A percentile compares a stretch with the other conserved stretches of the same genome.
phyloP scores from a whole-genome alignment of 2,329 filamentous ascomycete genomes.

The Exophiala phaeomuriformis region DNA sequence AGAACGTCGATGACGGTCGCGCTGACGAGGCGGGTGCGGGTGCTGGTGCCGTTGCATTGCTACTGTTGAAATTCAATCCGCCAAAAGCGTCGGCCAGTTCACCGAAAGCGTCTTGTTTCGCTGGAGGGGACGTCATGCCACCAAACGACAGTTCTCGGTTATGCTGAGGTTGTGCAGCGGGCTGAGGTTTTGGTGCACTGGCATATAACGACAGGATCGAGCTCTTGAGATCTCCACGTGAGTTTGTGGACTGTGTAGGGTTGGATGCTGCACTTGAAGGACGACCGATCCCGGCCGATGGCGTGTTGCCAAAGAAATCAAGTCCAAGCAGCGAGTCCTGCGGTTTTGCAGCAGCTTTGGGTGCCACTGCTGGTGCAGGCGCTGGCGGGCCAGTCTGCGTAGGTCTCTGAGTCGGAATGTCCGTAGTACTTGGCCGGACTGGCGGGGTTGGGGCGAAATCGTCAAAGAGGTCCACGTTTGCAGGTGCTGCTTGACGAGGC shows the following conservation, averaged over 20 bases:
- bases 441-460: conserved; percentile 58
- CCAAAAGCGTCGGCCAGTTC: conserved; percentile 77
- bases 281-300: conserved; percentile 59
- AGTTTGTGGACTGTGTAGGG: conserved; percentile 53
- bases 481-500: conserved; percentile 34
- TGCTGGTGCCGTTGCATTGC: conserved; percentile 41
- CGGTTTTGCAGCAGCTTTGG: conserved; percentile 51
- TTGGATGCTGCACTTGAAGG: conserved; percentile 74
- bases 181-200: conserved; percentile 69
- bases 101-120: conserved; percentile 49
- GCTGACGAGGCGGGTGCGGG: conserved; percentile 35
- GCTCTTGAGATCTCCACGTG: conserved; percentile 88
- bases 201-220: conserved; percentile 95
- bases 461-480: conserved; percentile 73
- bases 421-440: conserved; percentile 64
- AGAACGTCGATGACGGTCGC: conserved; percentile 51
- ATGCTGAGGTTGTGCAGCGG: conserved; percentile 47
- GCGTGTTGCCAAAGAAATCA: conserved; percentile 75
- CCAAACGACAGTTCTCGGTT: conserved; percentile 59
- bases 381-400: conserved; percentile 61
- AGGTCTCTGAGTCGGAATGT: conserved; percentile 52
- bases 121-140: conserved; percentile 55
- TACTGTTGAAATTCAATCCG: conserved; percentile 54
- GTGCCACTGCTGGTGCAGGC: conserved; percentile 43
- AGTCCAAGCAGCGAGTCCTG: conserved; percentile 82